phyloP scores from a whole-genome alignment of 441 rosid species.

The Adansonia grandidieri region DNA sequence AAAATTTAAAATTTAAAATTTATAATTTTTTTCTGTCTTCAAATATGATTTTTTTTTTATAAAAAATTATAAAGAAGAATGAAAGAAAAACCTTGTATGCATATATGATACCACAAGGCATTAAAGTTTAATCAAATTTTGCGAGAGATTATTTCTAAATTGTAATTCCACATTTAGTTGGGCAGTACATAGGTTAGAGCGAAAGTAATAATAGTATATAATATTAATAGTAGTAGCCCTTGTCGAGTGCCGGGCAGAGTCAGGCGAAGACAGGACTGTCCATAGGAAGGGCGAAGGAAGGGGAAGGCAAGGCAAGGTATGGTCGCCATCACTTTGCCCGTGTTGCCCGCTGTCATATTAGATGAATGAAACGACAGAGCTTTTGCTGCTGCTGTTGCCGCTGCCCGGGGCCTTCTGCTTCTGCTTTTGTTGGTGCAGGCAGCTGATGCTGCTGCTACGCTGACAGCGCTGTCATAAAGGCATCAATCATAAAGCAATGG shows the following conservation, averaged over 20 bases:
- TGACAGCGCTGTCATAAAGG: constrained; percentile 52
- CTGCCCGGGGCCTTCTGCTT: not conserved
- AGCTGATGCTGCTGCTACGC: constrained; percentile 11
- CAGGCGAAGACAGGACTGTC: constrained; percentile 42
- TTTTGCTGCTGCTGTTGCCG: too few relatives aligned
- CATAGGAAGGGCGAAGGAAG: constrained; percentile 22
- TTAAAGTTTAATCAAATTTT: too few relatives aligned
- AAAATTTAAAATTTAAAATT: too few relatives aligned
- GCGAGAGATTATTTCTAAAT: not conserved
- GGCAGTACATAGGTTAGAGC: not conserved
- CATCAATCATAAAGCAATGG: constrained; percentile 73
- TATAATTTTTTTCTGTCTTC: too few relatives aligned
- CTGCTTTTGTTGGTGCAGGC: not conserved
- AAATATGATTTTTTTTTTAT: too few relatives aligned
- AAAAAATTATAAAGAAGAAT: too few relatives aligned
- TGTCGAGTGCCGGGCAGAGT: constrained; percentile 48
- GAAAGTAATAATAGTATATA: not conserved
- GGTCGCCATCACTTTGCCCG: constrained; percentile 48
- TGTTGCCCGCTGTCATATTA: constrained; percentile 25
- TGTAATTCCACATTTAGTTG: not conserved
- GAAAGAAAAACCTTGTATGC: too few relatives aligned
- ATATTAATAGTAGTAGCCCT: constrained; percentile 22
- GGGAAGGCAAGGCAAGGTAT: constrained; percentile 10
- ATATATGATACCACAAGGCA: too few relatives aligned
- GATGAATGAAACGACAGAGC: constrained; percentile 43